These are phyloP conservation scores for Cyclotella atomus DNA, from an alignment of 108 stramenopile genomes.

Conservation along the genomic window DNA sequence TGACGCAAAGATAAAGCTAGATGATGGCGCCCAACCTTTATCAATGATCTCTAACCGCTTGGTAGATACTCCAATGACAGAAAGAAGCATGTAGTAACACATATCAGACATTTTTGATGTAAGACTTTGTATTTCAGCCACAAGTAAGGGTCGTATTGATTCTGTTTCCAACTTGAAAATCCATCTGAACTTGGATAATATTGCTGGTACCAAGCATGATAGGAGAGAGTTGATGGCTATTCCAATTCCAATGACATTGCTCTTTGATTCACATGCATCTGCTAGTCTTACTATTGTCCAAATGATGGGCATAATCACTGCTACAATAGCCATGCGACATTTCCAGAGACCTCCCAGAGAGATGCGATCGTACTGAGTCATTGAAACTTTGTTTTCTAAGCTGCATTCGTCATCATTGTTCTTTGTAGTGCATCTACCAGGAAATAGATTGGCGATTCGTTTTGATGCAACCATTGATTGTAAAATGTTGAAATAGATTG, in stretches of 20 bases:
- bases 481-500: slow-evolving; percentile 12
- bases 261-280: background rate
- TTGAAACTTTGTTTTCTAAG: background rate
- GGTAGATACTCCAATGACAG: slow-evolving; percentile 32
- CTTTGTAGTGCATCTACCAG: slow-evolving; percentile 8
- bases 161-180: background rate
- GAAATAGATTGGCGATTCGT: slow-evolving; percentile 23
- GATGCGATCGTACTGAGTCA: background rate
- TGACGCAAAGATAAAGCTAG: slow-evolving; percentile 34
- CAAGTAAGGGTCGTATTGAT: background rate
- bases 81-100: slow-evolving; percentile 40
- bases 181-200: background rate
- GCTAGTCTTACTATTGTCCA: slow-evolving; percentile 14
- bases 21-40: slow-evolving; percentile 24
- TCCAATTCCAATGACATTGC: slow-evolving; percentile 49
- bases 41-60: slow-evolving; percentile 12
- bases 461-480: slow-evolving; percentile 19
- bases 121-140: slow-evolving; percentile 7
- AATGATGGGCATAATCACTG: background rate
- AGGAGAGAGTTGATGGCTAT: slow-evolving; percentile 56
- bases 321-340: background rate
- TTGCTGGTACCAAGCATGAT: slow-evolving; percentile 9
- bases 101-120: slow-evolving; percentile 22
- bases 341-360: background rate
- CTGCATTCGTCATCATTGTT: background rate